Base-by-base conservation (phyloP, 2,329 filamentous ascomycete species). In the Didymella pinodella region DNA sequence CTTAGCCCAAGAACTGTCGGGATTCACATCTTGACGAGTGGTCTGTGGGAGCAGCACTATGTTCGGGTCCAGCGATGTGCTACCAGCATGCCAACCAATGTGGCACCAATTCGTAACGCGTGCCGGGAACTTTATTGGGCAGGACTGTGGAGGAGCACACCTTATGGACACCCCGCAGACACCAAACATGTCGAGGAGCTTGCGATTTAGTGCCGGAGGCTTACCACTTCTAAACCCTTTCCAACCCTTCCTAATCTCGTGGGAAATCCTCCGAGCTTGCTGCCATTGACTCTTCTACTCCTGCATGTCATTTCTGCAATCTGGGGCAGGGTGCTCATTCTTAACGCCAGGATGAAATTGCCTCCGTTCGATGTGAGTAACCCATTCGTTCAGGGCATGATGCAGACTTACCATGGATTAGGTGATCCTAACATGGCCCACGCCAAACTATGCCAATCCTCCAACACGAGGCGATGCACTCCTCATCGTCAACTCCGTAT, bases 401-500 rank as follows among this genome's bases (percentile, higher is more conserved):
- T 20, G 4, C 7, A 12, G 31, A 22, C 48, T 58, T 6, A 58
- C 49, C 16, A 36, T 38, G 16, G 12, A 31, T 29, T 32, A 58
- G 55, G 54, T 79, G 4, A 32, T 74, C 14, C 47, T 73, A 26
- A 65, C 67, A 34, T 81, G 76, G 73, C 79, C 79, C 2, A 66
- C 55, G 2, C 77, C 79, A 0, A 78, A 81, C 61, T 81, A 80
- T 50, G 65, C 61, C 5, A 55, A 80, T 36, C 79, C 79, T 0
- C 62, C 62, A 1, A 80, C 75, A 2, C 70, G 77, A 53, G 79
- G 80, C 28, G 60, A 74, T 50, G 74, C 75, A 2, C 69, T 81
- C 4, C 48, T 81, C 28, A 70, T 80, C 8, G 63, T 79, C 40
- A 78, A 81, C 65, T 60, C 72, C 32, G 63, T 80, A 25, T 75